Conservation (phyloP, 106 monocot genomes). For the Amphibolis antarctica region DNA sequence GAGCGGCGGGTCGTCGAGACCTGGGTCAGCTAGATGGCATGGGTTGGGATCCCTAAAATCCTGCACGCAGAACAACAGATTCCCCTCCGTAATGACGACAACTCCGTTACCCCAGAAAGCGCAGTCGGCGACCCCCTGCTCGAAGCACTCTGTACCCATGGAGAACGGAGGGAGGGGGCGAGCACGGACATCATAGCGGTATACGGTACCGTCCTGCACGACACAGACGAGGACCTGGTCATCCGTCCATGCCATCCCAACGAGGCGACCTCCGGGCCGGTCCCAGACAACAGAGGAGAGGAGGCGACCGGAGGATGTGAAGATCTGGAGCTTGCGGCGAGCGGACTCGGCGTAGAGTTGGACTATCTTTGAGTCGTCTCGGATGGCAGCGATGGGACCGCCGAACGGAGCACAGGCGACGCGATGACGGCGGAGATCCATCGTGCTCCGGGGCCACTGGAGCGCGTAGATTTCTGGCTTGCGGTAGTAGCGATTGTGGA, state of each 20-base stretch:
- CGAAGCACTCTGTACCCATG: conserved; percentile 62
- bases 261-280: conserved; percentile 68
- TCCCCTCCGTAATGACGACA: conserved; percentile 51
- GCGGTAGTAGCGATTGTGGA: conserved; percentile 86
- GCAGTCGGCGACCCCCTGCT: conserved; percentile 56
- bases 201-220: conserved; percentile 71
- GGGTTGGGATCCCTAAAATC: conserved; percentile 61
- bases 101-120: conserved; percentile 77
- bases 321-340: conserved; percentile 73
- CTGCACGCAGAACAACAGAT: conserved; percentile 49
- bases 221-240: conserved; percentile 41
- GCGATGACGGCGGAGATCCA: conserved; percentile 81
- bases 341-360: conserved; percentile 85
- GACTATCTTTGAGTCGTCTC: conserved; percentile 96
- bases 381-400: conserved; percentile 87
- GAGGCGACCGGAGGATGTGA: conserved; percentile 52
- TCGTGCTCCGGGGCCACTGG: conserved; percentile 39
- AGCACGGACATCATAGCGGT: conserved; percentile 47
- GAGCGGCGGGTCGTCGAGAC: conserved; percentile 38
- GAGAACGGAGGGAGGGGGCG: conserved; percentile 32
- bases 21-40: conserved; percentile 54
- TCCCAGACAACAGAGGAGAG: conserved; percentile 75
- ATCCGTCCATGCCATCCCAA: conserved; percentile 75
- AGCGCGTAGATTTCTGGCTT: conserved; percentile 62
- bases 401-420: conserved; percentile 85